Evolutionary conservation across 2,329 filamentous ascomycete genomes (phyloP).

Genomic region (Zasmidium cellare): DNA sequence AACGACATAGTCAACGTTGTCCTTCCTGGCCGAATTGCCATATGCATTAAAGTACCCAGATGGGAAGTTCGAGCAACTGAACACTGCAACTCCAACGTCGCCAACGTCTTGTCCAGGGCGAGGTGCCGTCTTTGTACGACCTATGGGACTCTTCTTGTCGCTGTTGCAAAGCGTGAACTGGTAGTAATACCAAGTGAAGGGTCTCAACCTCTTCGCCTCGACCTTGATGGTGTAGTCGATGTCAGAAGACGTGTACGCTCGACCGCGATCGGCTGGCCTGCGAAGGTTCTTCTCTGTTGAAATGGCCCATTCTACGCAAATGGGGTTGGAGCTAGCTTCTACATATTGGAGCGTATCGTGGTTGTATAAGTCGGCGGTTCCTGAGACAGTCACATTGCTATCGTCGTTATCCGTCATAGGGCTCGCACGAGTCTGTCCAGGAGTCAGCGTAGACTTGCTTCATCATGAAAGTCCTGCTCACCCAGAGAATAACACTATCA

Average conservation of each 20-base stretch:
- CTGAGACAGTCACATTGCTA: slow-evolving; percentile 30
- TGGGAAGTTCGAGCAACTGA: slow-evolving; percentile 30
- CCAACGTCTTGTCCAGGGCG: slow-evolving; percentile 23
- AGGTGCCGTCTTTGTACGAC: slow-evolving; percentile 31
- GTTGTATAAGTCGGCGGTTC: slow-evolving; percentile 27
- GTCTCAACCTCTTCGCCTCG: slow-evolving; percentile 23
- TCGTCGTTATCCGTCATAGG: slow-evolving; percentile 25
- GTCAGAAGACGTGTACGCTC: slow-evolving; percentile 29
- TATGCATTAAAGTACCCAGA: slow-evolving; percentile 31
- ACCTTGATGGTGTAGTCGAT: slow-evolving; percentile 33
- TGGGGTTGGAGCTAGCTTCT: slow-evolving; percentile 20
- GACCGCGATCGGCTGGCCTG: slow-evolving; percentile 19
- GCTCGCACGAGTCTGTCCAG: slow-evolving; percentile 27
- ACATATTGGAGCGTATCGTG: slow-evolving; percentile 30
- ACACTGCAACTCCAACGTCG: slow-evolving; percentile 27
- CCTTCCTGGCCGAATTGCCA: slow-evolving; percentile 28
- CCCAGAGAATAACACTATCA: slow-evolving; percentile 42
- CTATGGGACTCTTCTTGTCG: slow-evolving; percentile 23
- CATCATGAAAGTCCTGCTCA: not conserved
- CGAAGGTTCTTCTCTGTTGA: slow-evolving; percentile 18
- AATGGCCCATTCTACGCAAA: slow-evolving; percentile 25
- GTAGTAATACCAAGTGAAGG: slow-evolving; percentile 31
- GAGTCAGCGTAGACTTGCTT: not conserved
- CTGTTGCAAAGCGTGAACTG: slow-evolving; percentile 29
- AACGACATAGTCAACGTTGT: slow-evolving; percentile 43